Base-by-base conservation (phyloP, 495 filamentous ascomycete species). In the Penicillium waksmanii region DNA sequence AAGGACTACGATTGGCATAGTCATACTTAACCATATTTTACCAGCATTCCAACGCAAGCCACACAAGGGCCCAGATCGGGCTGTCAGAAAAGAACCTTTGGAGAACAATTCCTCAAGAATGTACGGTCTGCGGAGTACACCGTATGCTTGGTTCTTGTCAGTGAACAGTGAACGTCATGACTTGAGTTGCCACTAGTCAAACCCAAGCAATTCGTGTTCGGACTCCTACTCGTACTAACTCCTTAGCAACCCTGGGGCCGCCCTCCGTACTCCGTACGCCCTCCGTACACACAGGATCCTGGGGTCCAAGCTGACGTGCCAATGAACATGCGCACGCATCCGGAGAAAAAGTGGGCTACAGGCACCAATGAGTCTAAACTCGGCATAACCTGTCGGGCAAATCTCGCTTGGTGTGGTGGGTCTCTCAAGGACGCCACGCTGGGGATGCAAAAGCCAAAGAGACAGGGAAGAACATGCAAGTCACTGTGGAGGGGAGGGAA, bases 281-380 rank as follows among this genome's bases (percentile, higher is more conserved):
- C 21, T 50, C 23, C 64, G 61, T 59, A 66, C 62, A 55, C 36
- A 44, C 34, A 56, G 58, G 57, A 67, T 66, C 58, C 67, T 62
- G 67, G 67, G 65, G 67, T 64, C 68, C 46, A 60, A 71, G 58
- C 48, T 53, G 35, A 23, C 23, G 50, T 43, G 57, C 68, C 70
- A 74, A 76, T 73, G 38, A 72, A 44, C 49, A 42, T 8, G 17
- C 51, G 36, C 42, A 55, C 49, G 36, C 64, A 62, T 70, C 65
- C 60, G 65, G 65, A 70, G 67, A 68, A 68, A 67, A 70, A 68
- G 65, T 60, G 67, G 67, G 51, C 56, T 67, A 31, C 53, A 60
- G 56, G 58, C 40, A 51, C 55, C 51, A 62, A 58, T 59, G 59
- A 67, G 56, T 62, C 53, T 62, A 58, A 63, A 53, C 44, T 34